phyloP scores from a whole-genome alignment of 2,329 filamentous ascomycete genomes.

The Fusarium sp. region DNA sequence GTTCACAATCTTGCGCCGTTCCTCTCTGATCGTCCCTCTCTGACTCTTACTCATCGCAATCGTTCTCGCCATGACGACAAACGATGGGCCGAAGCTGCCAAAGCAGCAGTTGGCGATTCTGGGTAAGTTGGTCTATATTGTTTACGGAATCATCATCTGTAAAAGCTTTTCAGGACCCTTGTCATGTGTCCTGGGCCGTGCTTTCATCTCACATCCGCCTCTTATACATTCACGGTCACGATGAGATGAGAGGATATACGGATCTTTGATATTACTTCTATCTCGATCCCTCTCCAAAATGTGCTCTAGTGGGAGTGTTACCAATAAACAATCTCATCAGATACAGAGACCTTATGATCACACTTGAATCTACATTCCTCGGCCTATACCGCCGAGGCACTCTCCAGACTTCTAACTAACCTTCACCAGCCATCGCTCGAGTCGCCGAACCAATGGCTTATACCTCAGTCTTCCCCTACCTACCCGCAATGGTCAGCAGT shows the following conservation, averaged over 20 bases:
- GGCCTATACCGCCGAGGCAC: not conserved
- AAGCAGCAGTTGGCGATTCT: conserved; percentile 81
- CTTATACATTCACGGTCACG: not conserved
- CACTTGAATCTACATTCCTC: not conserved
- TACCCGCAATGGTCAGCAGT: conserved; percentile 85
- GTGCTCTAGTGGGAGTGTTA: not conserved
- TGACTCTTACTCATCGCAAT: conserved; percentile 6
- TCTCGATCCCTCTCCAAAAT: not conserved
- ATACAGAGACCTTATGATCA: conserved; percentile 23
- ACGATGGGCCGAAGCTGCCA: conserved; percentile 71
- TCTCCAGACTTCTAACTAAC: conserved; percentile 46
- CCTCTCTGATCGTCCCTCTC: not conserved
- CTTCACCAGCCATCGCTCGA: conserved; percentile 73
- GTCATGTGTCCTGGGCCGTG: conserved; percentile 8
- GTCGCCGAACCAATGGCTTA: conserved; percentile 80
- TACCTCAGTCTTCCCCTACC: conserved; percentile 76
- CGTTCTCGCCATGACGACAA: conserved; percentile 39
- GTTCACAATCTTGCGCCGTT: conserved; percentile 6
- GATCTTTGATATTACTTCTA: not conserved
- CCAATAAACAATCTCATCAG: conserved; percentile 14
- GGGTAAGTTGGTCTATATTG: conserved; percentile 61
- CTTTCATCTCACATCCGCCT: not conserved
- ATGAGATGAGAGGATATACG: not conserved
- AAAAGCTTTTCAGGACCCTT: not conserved
- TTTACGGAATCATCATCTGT: not conserved